Conservation (phyloP, 2,329 filamentous ascomycete species). For the Rhynchosporium agropyri region DNA sequence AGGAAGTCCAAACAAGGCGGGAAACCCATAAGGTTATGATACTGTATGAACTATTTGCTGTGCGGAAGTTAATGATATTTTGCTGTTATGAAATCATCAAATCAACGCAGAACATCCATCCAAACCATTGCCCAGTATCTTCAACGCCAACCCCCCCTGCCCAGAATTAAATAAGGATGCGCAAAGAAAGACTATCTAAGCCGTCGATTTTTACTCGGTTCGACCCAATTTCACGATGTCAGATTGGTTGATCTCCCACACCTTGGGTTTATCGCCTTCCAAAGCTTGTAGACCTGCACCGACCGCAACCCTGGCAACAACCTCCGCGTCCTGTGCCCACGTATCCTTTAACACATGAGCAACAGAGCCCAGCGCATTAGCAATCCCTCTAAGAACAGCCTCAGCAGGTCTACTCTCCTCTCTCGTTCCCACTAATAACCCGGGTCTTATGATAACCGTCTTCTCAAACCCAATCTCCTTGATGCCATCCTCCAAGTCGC, state of each 20-base stretch:
- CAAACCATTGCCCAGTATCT: background rate
- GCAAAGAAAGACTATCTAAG: conserved; percentile 16
- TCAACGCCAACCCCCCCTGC: background rate
- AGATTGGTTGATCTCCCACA: conserved; percentile 51
- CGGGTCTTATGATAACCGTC: conserved; percentile 76
- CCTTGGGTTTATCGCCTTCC: conserved; percentile 48
- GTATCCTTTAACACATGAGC: conserved; percentile 58
- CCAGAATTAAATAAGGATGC: background rate
- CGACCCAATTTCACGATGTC: conserved; percentile 56
- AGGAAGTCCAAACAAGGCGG: conserved; percentile 45
- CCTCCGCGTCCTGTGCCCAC: conserved; percentile 67
- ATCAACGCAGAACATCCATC: background rate
- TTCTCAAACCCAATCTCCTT: conserved; percentile 74
- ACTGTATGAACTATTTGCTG: background rate
- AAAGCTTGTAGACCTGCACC: conserved; percentile 49
- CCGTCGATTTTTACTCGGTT: conserved; percentile 43
- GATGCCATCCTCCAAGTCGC: conserved; percentile 79
- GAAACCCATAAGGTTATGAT: conserved; percentile 38
- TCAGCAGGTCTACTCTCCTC: conserved; percentile 63
- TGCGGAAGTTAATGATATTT: background rate
- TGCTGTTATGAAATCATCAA: background rate
- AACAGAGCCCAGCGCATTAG: conserved; percentile 58
- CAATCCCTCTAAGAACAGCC: conserved; percentile 56
- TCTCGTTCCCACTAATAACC: conserved; percentile 72
- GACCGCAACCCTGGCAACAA: conserved; percentile 59